Evolutionary conservation across 768 basidiomycete species (phyloP).

Genomic region (Lentinula sp.): DNA sequence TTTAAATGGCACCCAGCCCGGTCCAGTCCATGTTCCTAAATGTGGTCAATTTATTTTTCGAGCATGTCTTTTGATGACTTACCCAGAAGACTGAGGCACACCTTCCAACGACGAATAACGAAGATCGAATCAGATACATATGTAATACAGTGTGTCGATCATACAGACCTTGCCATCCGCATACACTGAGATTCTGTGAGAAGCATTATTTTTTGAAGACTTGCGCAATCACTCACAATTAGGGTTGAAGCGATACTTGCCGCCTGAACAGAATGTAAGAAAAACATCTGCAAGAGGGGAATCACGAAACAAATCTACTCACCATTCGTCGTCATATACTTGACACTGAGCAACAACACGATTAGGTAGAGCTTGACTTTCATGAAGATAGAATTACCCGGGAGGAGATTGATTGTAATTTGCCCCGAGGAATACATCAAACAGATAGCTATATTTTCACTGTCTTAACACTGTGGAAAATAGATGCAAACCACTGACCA

Average conservation of each 20-base stretch:
- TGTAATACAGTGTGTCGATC: constrained; percentile 52
- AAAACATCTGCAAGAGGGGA: constrained; percentile 3
- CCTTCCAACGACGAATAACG: neutral
- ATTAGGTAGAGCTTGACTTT: neutral
- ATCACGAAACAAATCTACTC: constrained; percentile 7
- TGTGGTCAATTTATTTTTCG: neutral
- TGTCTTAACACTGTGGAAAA: neutral
- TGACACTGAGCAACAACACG: constrained; percentile 32
- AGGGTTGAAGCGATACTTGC: constrained; percentile 89
- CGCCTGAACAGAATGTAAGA: constrained; percentile 44
- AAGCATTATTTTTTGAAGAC: neutral
- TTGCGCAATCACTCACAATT: constrained; percentile 80
- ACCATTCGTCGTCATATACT: constrained; percentile 49
- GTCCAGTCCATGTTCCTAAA: constrained; percentile 89
- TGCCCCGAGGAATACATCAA: constrained; percentile 90
- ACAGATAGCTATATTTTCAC: constrained; percentile 46
- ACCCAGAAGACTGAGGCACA: neutral
- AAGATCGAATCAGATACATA: neutral
- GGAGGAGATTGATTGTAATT: constrained; percentile 89
- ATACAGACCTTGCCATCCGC: constrained; percentile 87
- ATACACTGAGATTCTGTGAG: neutral
- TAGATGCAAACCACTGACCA: constrained; percentile 45
- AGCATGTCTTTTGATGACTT: neutral
- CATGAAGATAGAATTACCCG: constrained; percentile 13
- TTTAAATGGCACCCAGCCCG: constrained; percentile 41